Conservation (phyloP, 768 basidiomycete genomes). For the Serendipita vermifera region DNA sequence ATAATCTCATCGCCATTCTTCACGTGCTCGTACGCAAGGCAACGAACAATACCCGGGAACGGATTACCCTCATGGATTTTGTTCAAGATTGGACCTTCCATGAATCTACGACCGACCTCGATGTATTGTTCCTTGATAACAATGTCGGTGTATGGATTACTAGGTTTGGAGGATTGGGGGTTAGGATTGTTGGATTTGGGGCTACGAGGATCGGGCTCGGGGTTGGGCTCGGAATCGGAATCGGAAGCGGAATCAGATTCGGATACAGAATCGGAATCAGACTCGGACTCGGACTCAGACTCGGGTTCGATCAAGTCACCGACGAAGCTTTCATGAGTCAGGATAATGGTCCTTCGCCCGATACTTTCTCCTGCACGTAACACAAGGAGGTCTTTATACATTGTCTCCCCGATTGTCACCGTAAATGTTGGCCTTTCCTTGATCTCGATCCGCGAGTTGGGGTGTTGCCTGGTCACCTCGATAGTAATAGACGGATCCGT, state of each 20-base stretch:
- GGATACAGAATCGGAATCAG: no score
- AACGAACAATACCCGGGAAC: neutral
- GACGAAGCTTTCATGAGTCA: neutral
- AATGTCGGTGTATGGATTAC: neutral
- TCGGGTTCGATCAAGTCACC: no score
- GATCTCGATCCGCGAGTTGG: no score
- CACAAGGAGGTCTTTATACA: neutral
- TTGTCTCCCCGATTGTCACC: neutral
- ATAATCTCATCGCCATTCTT: neutral
- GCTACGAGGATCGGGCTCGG: no score
- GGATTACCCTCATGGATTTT: neutral
- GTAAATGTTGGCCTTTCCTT: neutral
- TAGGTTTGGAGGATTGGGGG: no score
- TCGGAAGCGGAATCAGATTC: no score
- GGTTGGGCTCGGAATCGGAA: no score
- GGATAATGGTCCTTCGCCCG: neutral
- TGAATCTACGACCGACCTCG: neutral
- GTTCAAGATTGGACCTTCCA: neutral
- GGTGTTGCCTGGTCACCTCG: neutral
- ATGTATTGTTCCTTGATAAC: slow-evolving; percentile 7
- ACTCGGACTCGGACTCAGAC: no score
- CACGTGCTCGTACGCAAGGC: neutral
- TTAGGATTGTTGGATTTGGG: no score
- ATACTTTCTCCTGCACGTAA: neutral
- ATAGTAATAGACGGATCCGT: neutral